phyloP scores from a whole-genome alignment of 2,329 filamentous ascomycete species.

The Elsinoe perseae region DNA sequence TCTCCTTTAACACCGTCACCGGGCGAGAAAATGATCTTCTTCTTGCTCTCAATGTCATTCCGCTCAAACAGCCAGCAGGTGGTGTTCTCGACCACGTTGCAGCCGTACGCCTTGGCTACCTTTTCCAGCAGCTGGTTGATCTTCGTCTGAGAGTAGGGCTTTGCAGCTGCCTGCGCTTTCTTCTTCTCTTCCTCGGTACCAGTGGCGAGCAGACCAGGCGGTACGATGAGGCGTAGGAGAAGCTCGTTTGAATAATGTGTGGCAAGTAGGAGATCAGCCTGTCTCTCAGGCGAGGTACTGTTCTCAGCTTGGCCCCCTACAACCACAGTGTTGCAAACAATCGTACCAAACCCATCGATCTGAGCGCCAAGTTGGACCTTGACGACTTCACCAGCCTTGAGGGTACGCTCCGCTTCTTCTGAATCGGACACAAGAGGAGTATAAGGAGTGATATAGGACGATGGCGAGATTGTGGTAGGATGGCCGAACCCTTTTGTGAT shows the following conservation, averaged over 20 bases:
- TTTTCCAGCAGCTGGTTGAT: constrained; percentile 87
- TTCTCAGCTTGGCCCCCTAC: constrained; percentile 60
- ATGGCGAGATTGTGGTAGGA: constrained; percentile 90
- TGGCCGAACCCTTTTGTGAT: constrained; percentile 88
- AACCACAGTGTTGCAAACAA: constrained; percentile 87
- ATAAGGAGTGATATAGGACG: constrained; percentile 91
- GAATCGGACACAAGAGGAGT: constrained; percentile 82
- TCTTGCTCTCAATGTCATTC: constrained; percentile 95
- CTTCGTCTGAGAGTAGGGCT: constrained; percentile 74
- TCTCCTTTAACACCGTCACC: constrained; percentile 86
- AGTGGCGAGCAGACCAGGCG: constrained; percentile 73
- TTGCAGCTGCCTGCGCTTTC: constrained; percentile 69
- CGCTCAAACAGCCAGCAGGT: constrained; percentile 94
- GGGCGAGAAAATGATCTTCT: constrained; percentile 93
- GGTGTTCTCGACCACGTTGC: constrained; percentile 92
- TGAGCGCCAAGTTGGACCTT: constrained; percentile 99
- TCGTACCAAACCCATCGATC: constrained; percentile 93
- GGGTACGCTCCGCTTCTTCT: constrained; percentile 68
- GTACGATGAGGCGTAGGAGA: constrained; percentile 80
- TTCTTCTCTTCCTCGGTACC: constrained; percentile 93
- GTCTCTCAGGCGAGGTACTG: constrained; percentile 51
- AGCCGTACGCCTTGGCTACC: constrained; percentile 82
- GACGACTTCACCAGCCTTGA: constrained; percentile 79
- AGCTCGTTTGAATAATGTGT: constrained; percentile 95
- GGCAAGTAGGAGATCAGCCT: constrained; percentile 81